These are phyloP conservation scores for Nemania sp. DNA, from an alignment of 2,329 filamentous ascomycete species.

Conservation along the genomic window DNA sequence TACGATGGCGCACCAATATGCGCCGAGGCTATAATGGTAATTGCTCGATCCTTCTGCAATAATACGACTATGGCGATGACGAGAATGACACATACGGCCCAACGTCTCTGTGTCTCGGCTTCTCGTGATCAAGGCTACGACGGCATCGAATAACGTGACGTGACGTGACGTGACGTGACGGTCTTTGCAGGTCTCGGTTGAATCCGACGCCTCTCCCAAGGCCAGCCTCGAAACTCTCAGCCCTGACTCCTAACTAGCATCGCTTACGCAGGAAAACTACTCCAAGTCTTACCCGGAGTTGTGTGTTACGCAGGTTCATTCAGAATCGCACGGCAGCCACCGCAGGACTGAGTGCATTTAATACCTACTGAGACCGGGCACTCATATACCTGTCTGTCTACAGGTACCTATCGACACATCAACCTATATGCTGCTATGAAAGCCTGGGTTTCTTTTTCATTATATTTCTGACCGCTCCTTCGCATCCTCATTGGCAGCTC, in stretches of 20 bases:
- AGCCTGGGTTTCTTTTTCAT: background rate
- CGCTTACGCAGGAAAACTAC: background rate
- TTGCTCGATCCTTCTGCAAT: background rate
- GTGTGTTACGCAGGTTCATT: background rate
- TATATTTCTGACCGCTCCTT: background rate
- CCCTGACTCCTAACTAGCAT: background rate
- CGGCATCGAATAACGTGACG: background rate
- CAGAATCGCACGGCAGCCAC: background rate
- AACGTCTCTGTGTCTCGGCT: no score
- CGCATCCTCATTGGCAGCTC: no score
- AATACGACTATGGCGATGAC: background rate
- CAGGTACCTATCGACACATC: no score
- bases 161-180: constrained; percentile 12
- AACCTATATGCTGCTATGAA: background rate
- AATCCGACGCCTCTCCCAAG: background rate
- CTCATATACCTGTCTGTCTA: background rate
- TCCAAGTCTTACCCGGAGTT: background rate
- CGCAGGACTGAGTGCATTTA: background rate
- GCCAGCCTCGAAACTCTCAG: constrained; percentile 3
- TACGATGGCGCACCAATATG: background rate
- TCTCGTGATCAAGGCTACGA: no score
- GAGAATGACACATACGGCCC: background rate
- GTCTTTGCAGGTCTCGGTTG: constrained; percentile 9
- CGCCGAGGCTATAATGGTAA: background rate
- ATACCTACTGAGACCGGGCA: background rate